Conservation (phyloP, 1,139 yeast species). For the Hanseniaspora uvarum region DNA sequence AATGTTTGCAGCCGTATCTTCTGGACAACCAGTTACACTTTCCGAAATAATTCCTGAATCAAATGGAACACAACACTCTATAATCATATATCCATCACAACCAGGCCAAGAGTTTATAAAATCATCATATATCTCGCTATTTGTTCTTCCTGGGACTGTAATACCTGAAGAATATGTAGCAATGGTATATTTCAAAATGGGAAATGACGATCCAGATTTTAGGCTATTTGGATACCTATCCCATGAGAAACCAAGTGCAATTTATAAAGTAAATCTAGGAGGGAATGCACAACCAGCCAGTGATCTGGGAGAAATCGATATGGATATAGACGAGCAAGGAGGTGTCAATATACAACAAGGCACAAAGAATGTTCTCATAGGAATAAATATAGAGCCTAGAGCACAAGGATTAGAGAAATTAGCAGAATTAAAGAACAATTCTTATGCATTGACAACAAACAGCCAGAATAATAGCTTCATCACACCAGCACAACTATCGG, state of each 20-base stretch:
- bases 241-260: constrained; percentile 75
- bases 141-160: constrained; percentile 57
- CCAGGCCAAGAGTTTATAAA: constrained; percentile 26
- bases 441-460: constrained; percentile 26
- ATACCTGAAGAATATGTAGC: constrained; percentile 69
- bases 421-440: constrained; percentile 19
- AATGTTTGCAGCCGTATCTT: constrained; percentile 34
- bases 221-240: constrained; percentile 69
- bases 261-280: constrained; percentile 59
- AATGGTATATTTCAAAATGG: constrained; percentile 71
- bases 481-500: constrained; percentile 32
- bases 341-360: constrained; percentile 21
- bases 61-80: constrained; percentile 31
- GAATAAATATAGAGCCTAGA: constrained; percentile 77
- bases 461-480: background rate
- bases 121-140: constrained; percentile 58
- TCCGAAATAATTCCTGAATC: constrained; percentile 33
- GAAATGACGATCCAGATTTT: constrained; percentile 57
- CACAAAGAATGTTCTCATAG: constrained; percentile 46
- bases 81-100: constrained; percentile 30
- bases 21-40: constrained; percentile 32
- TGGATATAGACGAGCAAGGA: constrained; percentile 32
- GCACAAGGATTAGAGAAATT: constrained; percentile 30
- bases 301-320: constrained; percentile 36
- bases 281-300: constrained; percentile 25